These are phyloP conservation scores for Fraxinus paxiana DNA, from an alignment of 305 asterid species.

Conservation along the genomic window DNA sequence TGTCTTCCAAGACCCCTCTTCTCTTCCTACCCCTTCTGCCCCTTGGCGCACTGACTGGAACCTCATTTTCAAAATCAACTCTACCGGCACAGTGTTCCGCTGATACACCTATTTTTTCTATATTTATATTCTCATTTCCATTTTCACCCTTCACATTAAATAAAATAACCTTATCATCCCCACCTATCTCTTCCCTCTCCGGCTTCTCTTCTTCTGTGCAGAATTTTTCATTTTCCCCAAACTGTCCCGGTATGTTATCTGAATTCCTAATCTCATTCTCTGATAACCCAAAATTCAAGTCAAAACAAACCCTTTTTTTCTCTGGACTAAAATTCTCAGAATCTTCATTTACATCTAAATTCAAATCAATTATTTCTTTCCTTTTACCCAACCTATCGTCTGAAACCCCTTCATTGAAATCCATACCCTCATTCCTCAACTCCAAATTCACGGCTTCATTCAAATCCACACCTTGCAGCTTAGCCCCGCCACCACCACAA, in stretches of 20 bases:
- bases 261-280: conserved; percentile 51
- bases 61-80: conserved; percentile 34
- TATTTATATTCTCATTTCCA: conserved; percentile 21
- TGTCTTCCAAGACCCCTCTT: conserved; percentile 31
- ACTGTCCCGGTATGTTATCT: conserved; percentile 30
- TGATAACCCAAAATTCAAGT: conserved; percentile 64
- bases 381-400: conserved; percentile 25
- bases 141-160: conserved; percentile 20
- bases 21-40: conserved; percentile 73
- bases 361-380: conserved; percentile 62
- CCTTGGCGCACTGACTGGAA: conserved; percentile 32
- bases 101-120: conserved; percentile 32
- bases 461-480: conserved; percentile 43
- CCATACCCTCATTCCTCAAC: conserved; percentile 27
- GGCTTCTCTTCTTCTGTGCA: conserved; percentile 24
- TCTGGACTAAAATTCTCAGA: conserved; percentile 31
- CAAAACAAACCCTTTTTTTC: conserved; percentile 46
- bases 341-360: conserved; percentile 56
- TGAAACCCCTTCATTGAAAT: conserved; percentile 16
- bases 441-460: conserved; percentile 39
- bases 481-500: conserved; percentile 25
- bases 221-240: conserved; percentile 24
- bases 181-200: conserved; percentile 30
- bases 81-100: conserved; percentile 24
- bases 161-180: conserved; percentile 24